Percentiles rank a stretch among this genome's conserved stretches.
Conservation (phyloP, 495 filamentous ascomycete species). For the Penicillium bovifimosum region DNA sequence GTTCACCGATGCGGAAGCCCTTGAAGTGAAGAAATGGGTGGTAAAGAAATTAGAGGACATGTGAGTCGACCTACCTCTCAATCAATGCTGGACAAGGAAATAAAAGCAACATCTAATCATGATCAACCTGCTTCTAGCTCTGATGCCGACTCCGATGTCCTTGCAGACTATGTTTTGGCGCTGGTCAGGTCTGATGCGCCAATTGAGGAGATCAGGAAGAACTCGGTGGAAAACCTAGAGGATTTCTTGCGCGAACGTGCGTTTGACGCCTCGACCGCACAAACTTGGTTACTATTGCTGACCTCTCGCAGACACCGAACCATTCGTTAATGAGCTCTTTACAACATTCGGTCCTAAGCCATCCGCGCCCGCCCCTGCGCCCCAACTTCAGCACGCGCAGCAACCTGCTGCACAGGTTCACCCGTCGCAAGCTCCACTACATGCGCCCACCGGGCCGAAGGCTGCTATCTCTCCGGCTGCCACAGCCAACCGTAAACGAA, state of each 20-base stretch:
- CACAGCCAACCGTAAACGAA: constrained; percentile 47
- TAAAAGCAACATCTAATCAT: constrained; percentile 4
- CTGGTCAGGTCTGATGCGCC: constrained; percentile 76
- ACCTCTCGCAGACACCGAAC: constrained; percentile 51
- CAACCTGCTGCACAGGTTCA: constrained; percentile 16
- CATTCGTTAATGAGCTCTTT: constrained; percentile 86
- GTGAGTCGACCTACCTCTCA: constrained; percentile 45
- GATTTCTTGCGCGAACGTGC: constrained; percentile 76
- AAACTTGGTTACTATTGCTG: constrained; percentile 4
- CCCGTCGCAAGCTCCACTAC: constrained; percentile 28
- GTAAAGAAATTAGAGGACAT: constrained; percentile 86
- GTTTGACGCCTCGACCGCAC: constrained; percentile 39
- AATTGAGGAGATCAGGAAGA: constrained; percentile 63
- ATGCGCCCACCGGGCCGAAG: constrained; percentile 33
- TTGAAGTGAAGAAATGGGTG: constrained; percentile 79
- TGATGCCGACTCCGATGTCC: constrained; percentile 90
- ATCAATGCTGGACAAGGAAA: neutral
- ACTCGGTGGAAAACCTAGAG: constrained; percentile 71
- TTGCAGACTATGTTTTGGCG: constrained; percentile 94
- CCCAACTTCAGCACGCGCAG: constrained; percentile 45
- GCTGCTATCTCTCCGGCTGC: constrained; percentile 14
- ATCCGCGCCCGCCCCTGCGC: constrained; percentile 41
- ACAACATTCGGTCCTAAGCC: constrained; percentile 58
- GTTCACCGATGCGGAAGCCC: constrained; percentile 69
- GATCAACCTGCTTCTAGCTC: constrained; percentile 49